Evolutionary conservation across 2,329 filamentous ascomycete genomes (phyloP).

Genomic region (Colletotrichum gigasporum): DNA sequence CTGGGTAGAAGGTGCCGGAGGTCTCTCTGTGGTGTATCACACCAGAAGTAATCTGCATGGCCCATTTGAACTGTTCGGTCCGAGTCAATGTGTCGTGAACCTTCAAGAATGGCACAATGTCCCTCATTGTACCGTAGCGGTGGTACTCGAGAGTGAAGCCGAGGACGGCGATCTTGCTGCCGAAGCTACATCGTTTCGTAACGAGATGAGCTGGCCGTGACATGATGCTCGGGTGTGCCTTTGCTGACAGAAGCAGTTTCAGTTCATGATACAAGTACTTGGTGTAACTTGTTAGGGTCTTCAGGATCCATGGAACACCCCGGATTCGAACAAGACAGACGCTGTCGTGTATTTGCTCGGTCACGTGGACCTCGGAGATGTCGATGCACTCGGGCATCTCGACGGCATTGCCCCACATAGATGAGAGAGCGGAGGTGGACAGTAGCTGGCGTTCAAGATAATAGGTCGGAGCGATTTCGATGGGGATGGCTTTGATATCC

Average conservation of each 20-base stretch:
- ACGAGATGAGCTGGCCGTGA: slow-evolving; percentile 61
- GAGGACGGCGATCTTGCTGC: slow-evolving; percentile 62
- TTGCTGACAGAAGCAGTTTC: slow-evolving; percentile 60
- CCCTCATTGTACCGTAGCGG: slow-evolving; percentile 62
- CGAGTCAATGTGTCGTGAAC: slow-evolving; percentile 54
- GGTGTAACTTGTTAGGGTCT: slow-evolving; percentile 64
- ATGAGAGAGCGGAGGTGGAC: slow-evolving; percentile 50
- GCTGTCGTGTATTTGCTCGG: slow-evolving; percentile 67
- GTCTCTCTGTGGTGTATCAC: slow-evolving; percentile 58
- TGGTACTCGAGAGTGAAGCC: slow-evolving; percentile 68
- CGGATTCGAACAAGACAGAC: slow-evolving; percentile 62
- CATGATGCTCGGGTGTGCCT: slow-evolving; percentile 63
- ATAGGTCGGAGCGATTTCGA: slow-evolving; percentile 60
- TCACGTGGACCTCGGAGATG: slow-evolving; percentile 58
- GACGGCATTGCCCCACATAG: slow-evolving; percentile 53
- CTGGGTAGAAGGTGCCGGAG: slow-evolving; percentile 62
- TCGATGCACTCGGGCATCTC: slow-evolving; percentile 57
- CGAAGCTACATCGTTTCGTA: slow-evolving; percentile 65
- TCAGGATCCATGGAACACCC: slow-evolving; percentile 60
- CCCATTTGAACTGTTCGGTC: slow-evolving; percentile 61
- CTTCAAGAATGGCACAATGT: slow-evolving; percentile 61
- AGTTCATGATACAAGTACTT: slow-evolving; percentile 72
- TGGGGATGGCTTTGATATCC: slow-evolving; percentile 54
- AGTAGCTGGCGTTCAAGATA: slow-evolving; percentile 63
- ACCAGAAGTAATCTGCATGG: slow-evolving; percentile 60